Percentiles rank a stretch among this genome's conserved stretches.
Conservation (phyloP, 805 yeast genomes). For the Schwanniomyces occidentalis region DNA sequence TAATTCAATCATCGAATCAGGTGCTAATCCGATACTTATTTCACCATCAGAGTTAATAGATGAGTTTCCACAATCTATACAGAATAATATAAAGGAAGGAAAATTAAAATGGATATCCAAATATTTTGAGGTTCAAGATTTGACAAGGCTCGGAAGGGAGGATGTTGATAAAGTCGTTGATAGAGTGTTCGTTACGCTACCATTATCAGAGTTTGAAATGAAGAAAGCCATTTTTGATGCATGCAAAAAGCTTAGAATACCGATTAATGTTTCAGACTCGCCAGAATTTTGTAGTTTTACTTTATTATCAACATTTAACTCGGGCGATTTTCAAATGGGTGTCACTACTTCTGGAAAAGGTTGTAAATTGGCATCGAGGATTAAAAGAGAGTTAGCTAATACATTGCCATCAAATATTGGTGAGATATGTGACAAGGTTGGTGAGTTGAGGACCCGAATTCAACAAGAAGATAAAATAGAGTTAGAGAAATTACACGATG, state of each 20-base stretch:
- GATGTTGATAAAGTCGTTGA: conserved; percentile 70
- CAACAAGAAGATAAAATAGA: conserved; percentile 50
- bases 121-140: conserved; percentile 41
- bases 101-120: conserved; percentile 25
- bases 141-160: conserved; percentile 58
- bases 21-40: conserved; percentile 55
- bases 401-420: conserved; percentile 71
- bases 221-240: conserved; percentile 44
- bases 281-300: conserved; percentile 76
- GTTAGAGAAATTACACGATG: conserved; percentile 14
- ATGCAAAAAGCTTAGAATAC: conserved; percentile 69
- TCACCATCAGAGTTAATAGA: conserved; percentile 31
- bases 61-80: conserved; percentile 23
- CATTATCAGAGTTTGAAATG: conserved; percentile 21
- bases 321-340: conserved; percentile 79
- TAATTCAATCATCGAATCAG: conserved; percentile 47
- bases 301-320: conserved; percentile 64
- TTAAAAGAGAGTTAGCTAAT: conserved; percentile 70
- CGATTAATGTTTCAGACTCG: conserved; percentile 76
- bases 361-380: conserved; percentile 78
- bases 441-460: conserved; percentile 58
- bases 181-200: conserved; percentile 65
- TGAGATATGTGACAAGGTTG: conserved; percentile 66
- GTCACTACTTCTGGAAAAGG: conserved; percentile 88
- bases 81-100: conserved; percentile 22